Evolutionary conservation across 2,329 filamentous ascomycete species (phyloP).

Genomic region (Ophiocordyceps unilateralis): DNA sequence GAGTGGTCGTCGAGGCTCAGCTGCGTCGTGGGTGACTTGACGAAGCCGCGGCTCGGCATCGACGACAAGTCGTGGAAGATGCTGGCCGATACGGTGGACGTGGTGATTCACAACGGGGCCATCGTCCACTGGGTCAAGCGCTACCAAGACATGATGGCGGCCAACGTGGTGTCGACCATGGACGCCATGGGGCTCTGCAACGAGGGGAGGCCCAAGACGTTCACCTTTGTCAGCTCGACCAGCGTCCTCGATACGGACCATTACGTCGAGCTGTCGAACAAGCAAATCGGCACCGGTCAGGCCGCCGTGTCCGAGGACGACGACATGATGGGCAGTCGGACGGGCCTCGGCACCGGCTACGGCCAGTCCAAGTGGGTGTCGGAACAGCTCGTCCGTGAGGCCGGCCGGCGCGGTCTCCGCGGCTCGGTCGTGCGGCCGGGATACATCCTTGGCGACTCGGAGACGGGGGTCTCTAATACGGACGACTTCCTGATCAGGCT

Average conservation of each 20-base stretch:
- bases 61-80: constrained; percentile 45
- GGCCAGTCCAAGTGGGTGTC: constrained; percentile 73
- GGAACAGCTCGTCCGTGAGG: constrained; percentile 56
- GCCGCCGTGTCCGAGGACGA: constrained; percentile 48
- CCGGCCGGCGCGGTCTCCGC: constrained; percentile 49
- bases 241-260: constrained; percentile 54
- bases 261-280: constrained; percentile 53
- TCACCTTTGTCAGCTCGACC: constrained; percentile 59
- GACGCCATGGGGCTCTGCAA: constrained; percentile 61
- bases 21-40: constrained; percentile 56
- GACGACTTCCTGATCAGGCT: constrained; percentile 86
- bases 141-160: constrained; percentile 52
- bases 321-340: constrained; percentile 42
- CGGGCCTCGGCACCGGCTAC: constrained; percentile 61
- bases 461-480: constrained; percentile 54
- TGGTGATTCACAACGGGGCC: constrained; percentile 70
- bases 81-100: constrained; percentile 49
- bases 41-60: constrained; percentile 57
- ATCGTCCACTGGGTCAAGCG: constrained; percentile 65
- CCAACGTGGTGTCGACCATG: constrained; percentile 71
- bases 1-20: constrained; percentile 41
- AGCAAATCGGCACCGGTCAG: constrained; percentile 48
- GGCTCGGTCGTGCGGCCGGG: constrained; percentile 56
- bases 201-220: constrained; percentile 45
- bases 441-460: constrained; percentile 63